Evolutionary conservation across 2,329 filamentous ascomycete genomes (phyloP), one percentile per base, ranked within the genome.

Genomic region (Ophiostoma triangulosporum): DNA sequence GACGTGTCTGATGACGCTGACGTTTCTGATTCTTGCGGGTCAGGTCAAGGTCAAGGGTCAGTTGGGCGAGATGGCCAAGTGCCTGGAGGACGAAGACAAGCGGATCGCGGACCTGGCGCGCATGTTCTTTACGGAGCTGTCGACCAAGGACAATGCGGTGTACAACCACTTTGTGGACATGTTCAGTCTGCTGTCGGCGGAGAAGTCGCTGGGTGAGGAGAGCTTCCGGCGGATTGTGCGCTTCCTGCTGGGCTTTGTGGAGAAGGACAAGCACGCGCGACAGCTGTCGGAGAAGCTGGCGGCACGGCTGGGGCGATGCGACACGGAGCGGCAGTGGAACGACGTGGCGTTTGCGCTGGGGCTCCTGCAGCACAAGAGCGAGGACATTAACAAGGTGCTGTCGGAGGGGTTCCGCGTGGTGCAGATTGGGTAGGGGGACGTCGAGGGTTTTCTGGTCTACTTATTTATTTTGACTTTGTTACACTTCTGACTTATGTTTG

Each of bases 111-210:
- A 98, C 64, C 77, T 98, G 64, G 88, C 89, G 14, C 78, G 88
- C 56, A 97, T 97, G 91, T 98, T 98, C 79, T 98, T 98, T 69
- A 91, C 88, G 0, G 93, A 98, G 69, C 77, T 98, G 53, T 89
- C 90, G 57, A 95, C 89, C 61, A 98, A 98, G 73, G 93, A 98
- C 66, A 98, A 98, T 64, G 93, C 93, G 2, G 88, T 98, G 2
- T 98, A 98, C 69, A 98, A 98, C 66, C 91, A 98, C 70, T 98
- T 98, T 69, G 89, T 98, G 27, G 93, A 98, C 65, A 97, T 98
- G 88, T 98, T 98, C 69, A 91, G 86, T 64, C 71, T 97, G 59
- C 74, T 98, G 48, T 93, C 87, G 55, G 86, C 89, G 0, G 91
- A 94, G 61, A 78, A 79, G 52, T 79, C 75, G 29, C 73, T 98